phyloP scores from a whole-genome alignment of 805 yeast genomes.

The Cyberlindnera sargentensis region DNA sequence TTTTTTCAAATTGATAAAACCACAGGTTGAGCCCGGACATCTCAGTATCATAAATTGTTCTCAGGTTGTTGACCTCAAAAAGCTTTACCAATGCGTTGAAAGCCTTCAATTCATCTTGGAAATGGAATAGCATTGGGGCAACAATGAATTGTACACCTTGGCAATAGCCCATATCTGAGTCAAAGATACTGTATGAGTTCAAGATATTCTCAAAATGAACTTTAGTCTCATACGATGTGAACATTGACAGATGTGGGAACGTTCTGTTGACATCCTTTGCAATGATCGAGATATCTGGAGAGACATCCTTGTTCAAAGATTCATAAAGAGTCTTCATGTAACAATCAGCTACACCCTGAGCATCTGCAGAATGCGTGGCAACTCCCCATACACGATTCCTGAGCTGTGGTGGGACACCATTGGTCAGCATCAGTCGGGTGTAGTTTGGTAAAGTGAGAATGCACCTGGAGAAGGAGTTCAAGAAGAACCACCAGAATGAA shows the following conservation, averaged over 20 bases:
- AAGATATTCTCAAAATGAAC: slow-evolving; percentile 43
- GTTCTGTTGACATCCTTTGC: slow-evolving; percentile 54
- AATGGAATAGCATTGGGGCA: slow-evolving; percentile 46
- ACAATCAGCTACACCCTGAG: slow-evolving; percentile 13
- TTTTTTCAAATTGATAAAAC: slow-evolving; percentile 41
- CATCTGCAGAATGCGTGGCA: slow-evolving; percentile 18
- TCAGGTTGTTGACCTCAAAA: slow-evolving; percentile 52
- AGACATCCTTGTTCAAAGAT: slow-evolving; percentile 32
- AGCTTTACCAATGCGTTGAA: slow-evolving; percentile 48
- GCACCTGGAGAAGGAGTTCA: slow-evolving; percentile 38
- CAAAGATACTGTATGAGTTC: slow-evolving; percentile 58
- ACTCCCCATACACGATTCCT: slow-evolving; percentile 39
- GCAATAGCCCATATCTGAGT: slow-evolving; percentile 60
- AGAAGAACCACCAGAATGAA: slow-evolving; percentile 38
- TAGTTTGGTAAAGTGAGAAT: slow-evolving; percentile 40
- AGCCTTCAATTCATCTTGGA: slow-evolving; percentile 31
- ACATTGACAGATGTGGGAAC: slow-evolving; percentile 46
- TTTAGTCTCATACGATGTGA: slow-evolving; percentile 34
- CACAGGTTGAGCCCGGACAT: slow-evolving; percentile 47
- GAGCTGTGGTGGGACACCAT: slow-evolving; percentile 38
- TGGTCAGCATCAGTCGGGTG: slow-evolving; percentile 33
- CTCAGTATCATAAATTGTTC: slow-evolving; percentile 46
- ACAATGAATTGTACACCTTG: slow-evolving; percentile 61
- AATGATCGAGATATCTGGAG: slow-evolving; percentile 39
- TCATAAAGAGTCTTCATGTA: slow-evolving; percentile 28